Percentiles rank a stretch among this genome's conserved stretches.
phyloP scores from a whole-genome alignment of 2,329 filamentous ascomycete species.

The Chrysoporthe puriensis region DNA sequence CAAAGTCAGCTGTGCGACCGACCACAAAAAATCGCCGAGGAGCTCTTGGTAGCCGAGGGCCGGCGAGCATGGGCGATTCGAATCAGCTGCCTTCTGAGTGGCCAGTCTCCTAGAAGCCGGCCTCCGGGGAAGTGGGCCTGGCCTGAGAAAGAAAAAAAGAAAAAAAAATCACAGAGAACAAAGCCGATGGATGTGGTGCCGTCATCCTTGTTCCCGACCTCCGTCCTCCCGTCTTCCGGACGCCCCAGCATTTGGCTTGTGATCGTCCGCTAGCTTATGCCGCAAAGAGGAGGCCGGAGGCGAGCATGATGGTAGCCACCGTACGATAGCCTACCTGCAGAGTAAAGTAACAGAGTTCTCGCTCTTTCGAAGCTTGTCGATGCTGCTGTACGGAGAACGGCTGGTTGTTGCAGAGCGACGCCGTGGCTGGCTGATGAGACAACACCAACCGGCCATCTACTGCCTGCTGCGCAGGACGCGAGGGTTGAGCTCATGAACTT shows the following conservation, averaged over 20 bases:
- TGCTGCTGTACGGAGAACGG: too few relatives aligned
- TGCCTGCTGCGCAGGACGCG: too few relatives aligned
- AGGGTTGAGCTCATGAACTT: neutral
- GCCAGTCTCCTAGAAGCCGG: neutral
- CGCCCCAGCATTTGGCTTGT: neutral
- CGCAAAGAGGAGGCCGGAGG: too few relatives aligned
- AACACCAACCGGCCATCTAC: too few relatives aligned
- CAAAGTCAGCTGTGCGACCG: neutral
- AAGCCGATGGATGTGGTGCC: neutral
- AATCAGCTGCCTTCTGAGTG: conserved; percentile 11
- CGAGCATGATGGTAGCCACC: neutral
- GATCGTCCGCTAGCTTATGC: neutral
- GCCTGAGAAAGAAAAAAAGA: neutral
- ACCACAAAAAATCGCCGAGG: neutral
- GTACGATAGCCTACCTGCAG: neutral
- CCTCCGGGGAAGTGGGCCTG: neutral
- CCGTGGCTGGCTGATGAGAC: too few relatives aligned
- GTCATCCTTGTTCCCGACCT: neutral
- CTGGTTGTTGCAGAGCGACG: too few relatives aligned
- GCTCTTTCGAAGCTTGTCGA: too few relatives aligned
- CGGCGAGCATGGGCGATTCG: neutral
- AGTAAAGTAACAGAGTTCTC: too few relatives aligned
- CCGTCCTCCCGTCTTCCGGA: neutral
- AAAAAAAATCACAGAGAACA: neutral
- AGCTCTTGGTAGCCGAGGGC: conserved; percentile 6